Evolutionary conservation across 23 red algal species (phyloP).

Genomic region (Cyanidioschyzon merolae): DNA sequence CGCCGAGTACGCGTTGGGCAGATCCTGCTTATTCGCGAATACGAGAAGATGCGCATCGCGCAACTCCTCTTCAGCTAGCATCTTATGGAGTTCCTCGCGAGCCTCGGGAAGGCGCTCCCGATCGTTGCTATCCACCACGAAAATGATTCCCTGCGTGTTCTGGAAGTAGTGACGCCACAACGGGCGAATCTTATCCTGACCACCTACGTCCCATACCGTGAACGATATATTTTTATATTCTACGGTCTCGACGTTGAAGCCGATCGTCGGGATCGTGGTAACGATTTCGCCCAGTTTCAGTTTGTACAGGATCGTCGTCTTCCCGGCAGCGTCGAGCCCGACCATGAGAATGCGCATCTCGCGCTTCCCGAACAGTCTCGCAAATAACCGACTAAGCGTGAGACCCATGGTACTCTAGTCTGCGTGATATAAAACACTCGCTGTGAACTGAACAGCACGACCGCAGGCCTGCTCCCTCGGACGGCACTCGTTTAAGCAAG

Average conservation of each 20-base stretch:
- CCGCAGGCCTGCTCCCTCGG: no score
- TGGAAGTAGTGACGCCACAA: conserved; percentile 91
- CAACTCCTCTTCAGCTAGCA: conserved; percentile 93
- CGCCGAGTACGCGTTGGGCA: conserved; percentile 68
- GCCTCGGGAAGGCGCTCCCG: conserved; percentile 87
- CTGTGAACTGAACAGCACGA: no score
- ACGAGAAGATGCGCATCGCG: conserved; percentile 73
- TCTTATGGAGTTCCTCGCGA: conserved; percentile 94
- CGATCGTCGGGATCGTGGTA: conserved; percentile 97
- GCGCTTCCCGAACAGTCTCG: conserved; percentile 85
- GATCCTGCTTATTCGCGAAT: conserved; percentile 83
- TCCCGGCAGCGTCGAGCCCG: conserved; percentile 34
- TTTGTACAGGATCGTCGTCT: conserved; percentile 98
- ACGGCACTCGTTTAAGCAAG: no score
- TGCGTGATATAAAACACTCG: no score
- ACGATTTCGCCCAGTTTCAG: conserved; percentile 99
- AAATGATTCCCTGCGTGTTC: conserved; percentile 98
- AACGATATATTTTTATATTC: conserved; percentile 98
- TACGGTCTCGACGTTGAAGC: conserved; percentile 75
- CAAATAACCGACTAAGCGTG: conserved; percentile 77
- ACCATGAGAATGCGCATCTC: conserved; percentile 71
- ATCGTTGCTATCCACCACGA: conserved; percentile 96
- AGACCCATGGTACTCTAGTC: conserved; percentile 57
- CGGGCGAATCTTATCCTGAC: conserved; percentile 80
- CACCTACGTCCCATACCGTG: conserved; percentile 99